Percentiles rank a stretch among this genome's conserved stretches.
Conservation (phyloP, 306 rosid species). For the Cucurbita pepo region DNA sequence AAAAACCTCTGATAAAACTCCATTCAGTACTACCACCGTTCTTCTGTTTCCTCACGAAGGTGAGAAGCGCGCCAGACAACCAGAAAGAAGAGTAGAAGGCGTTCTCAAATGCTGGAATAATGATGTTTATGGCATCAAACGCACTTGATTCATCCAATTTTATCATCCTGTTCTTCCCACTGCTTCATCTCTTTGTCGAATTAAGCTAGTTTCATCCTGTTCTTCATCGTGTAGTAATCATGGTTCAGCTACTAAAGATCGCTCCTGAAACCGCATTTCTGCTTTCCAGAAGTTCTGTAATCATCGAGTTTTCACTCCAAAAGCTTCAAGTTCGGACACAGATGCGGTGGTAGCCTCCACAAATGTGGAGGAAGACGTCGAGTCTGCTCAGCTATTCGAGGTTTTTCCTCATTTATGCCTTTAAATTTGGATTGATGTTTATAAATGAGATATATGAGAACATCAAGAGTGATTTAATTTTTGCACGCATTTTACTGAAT, state of each 20-base stretch:
- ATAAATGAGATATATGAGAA: background rate
- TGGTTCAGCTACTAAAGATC: conserved; percentile 12
- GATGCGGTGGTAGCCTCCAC: conserved; percentile 14
- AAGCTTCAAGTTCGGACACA: conserved; percentile 24
- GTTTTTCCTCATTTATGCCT: conserved; percentile 14
- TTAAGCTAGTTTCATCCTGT: conserved; percentile 11
- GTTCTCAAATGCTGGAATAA: conserved; percentile 16
- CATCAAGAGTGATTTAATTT: background rate
- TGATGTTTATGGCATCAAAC: conserved; percentile 31
- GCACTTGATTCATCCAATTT: conserved; percentile 22
- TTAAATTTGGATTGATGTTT: background rate
- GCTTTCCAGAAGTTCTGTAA: conserved; percentile 7
- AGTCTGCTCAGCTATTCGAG: conserved; percentile 66
- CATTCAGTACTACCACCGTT: background rate
- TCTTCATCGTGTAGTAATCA: conserved; percentile 10
- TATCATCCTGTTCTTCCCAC: conserved; percentile 23
- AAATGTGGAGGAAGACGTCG: conserved; percentile 31
- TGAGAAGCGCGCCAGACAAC: background rate
- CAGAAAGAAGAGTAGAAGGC: background rate
- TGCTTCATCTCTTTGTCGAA: conserved; percentile 21
- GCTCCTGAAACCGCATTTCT: background rate
- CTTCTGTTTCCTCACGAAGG: background rate
- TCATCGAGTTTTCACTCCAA: conserved; percentile 18
- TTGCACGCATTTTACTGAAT: background rate
- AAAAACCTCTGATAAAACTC: conserved; percentile 10